Base-by-base conservation (phyloP, 2,329 filamentous ascomycete species). In the Sporothrix pallida region DNA sequence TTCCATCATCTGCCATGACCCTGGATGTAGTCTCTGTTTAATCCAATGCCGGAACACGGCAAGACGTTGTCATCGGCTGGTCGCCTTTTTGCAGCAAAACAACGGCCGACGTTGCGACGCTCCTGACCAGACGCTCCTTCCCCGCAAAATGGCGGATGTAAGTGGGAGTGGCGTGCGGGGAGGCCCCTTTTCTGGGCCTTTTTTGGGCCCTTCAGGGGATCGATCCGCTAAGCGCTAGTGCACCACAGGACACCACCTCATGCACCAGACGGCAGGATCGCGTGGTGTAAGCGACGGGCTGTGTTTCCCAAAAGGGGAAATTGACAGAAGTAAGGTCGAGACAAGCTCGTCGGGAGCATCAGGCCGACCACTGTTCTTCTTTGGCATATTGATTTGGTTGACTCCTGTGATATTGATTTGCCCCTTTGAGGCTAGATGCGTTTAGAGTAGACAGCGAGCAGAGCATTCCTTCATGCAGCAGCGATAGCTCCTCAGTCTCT, bases 281-380 rank as follows among this genome's bases (percentile, higher is more conserved):
- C n/a, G 9, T 44, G 42, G 42, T 67, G 63, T 67, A 50, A 52
- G 67, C 67, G 67, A 69, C 31, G n/a, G 37, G 10, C 13, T 20
- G n/a, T 63, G 37, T 67, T 67, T 12, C 65, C 6, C 17, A 58
- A 70, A 44, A 15, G 52, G 54, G 31, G 31, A 37, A 37, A 37
- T 37, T 37, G 31, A 5, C 31, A 37, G 31, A 37, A 37, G 31
- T 3, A 37, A 37, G 31, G 31, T 37, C 31, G 31, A 5, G 37
- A 20, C 44, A 26, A 13, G 17, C 5, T 15, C 12, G 10, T 72
- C 70, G 70, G 70, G 31, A 65, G 44, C 58, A 72, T 72, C 58
- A 72, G 48, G 20, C 70, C 70, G 70, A 72, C 8, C 60, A n/a
- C 17, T 6, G 37, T 20, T 9, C 5, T 60, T 9, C 5, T 60